Evolutionary conservation across 495 filamentous ascomycete species (phyloP).

Genomic region (Podospora comata): DNA sequence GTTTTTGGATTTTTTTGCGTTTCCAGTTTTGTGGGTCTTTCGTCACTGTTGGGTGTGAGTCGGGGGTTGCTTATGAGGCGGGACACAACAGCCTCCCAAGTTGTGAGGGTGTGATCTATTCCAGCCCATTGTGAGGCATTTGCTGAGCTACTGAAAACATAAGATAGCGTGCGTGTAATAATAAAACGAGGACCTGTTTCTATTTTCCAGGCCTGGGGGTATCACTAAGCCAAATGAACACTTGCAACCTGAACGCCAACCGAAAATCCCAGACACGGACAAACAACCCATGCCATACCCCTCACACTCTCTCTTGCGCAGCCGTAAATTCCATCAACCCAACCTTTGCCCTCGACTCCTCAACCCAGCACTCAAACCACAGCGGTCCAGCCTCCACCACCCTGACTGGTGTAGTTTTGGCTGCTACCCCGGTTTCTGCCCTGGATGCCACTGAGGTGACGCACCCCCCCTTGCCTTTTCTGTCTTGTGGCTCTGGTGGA

Average conservation of each 20-base stretch:
- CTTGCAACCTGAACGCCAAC: too few relatives aligned
- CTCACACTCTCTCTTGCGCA: background rate
- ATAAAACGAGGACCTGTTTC: background rate
- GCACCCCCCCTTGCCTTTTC: background rate
- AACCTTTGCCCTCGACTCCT: constrained; percentile 48
- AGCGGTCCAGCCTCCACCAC: constrained; percentile 62
- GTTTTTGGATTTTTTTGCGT: too few relatives aligned
- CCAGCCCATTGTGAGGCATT: too few relatives aligned
- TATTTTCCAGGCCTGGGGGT: background rate
- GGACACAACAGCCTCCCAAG: too few relatives aligned
- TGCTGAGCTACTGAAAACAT: too few relatives aligned
- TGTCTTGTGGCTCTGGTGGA: background rate
- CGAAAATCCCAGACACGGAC: too few relatives aligned
- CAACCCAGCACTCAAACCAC: constrained; percentile 66
- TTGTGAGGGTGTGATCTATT: too few relatives aligned
- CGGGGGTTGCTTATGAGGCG: too few relatives aligned
- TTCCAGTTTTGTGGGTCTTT: too few relatives aligned
- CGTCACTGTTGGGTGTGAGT: too few relatives aligned
- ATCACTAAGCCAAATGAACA: background rate
- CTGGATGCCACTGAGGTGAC: constrained; percentile 40
- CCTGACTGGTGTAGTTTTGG: constrained; percentile 53
- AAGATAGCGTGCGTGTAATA: background rate
- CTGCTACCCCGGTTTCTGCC: constrained; percentile 41
- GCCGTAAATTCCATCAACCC: constrained; percentile 6
- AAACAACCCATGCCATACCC: background rate